Evolutionary conservation across 306 rosid genomes (phyloP).

Genomic region (Amphicarpaea edgeworthii): DNA sequence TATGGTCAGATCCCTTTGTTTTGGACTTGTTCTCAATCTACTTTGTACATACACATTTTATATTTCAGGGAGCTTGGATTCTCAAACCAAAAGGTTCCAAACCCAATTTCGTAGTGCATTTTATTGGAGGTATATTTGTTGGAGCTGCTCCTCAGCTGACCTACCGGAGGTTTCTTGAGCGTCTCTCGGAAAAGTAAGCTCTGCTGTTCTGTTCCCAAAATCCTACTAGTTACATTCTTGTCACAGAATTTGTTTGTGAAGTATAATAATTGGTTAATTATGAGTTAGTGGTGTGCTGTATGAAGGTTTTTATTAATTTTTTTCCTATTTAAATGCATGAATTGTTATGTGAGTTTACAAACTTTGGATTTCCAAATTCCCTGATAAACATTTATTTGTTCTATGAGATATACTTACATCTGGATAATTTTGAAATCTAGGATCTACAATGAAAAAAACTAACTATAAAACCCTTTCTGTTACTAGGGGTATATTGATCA

Average conservation of each 20-base stretch:
- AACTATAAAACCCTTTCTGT: conserved; percentile 39
- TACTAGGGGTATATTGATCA: conserved; percentile 81
- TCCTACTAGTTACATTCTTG: not conserved
- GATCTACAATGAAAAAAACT: conserved; percentile 34
- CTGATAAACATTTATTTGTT: conserved; percentile 5
- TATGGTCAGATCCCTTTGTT: conserved; percentile 21
- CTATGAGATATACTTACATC: conserved; percentile 18
- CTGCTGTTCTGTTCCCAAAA: not conserved
- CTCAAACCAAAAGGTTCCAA: conserved; percentile 73
- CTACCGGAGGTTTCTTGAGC: conserved; percentile 91
- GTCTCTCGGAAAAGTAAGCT: conserved; percentile 83
- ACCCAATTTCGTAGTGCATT: conserved; percentile 85
- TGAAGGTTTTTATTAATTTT: not conserved
- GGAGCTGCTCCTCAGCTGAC: conserved; percentile 99
- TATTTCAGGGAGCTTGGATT: conserved; percentile 94
- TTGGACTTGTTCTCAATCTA: conserved; percentile 19
- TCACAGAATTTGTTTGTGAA: conserved; percentile 10
- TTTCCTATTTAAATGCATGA: not conserved
- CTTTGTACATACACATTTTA: conserved; percentile 28
- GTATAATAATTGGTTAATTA: not conserved
- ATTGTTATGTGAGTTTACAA: conserved; percentile 25
- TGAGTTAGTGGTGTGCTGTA: not conserved
- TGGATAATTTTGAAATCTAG: conserved; percentile 15
- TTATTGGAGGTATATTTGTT: conserved; percentile 95
- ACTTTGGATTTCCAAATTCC: conserved; percentile 13